Base-by-base conservation (phyloP, 768 basidiomycete genomes). In the Coprinellus aureogranulatus region DNA sequence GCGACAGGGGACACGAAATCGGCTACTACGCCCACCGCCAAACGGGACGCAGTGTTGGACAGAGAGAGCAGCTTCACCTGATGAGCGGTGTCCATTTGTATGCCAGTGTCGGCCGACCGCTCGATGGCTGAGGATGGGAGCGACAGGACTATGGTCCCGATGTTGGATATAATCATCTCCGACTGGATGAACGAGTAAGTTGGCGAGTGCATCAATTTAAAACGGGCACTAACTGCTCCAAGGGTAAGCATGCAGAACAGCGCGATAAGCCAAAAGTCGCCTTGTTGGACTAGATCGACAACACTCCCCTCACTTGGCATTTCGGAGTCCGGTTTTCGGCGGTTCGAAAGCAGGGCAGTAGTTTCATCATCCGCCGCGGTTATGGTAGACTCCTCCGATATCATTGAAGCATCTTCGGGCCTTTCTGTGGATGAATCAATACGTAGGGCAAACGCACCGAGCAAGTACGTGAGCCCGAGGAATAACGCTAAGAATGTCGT, bases 81-180 rank as follows among this genome's bases (percentile, higher is more conserved):
- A 16, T 75, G 76, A 5, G 86, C 74, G 3, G 85, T 79, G 30
- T 72, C 69, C n/a, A 67, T 61, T 42, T 75, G 70, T 18, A 72
- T 61, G 16, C 71, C 66, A 20, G 69, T 37, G n/a, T 45, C 47
- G 5, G 28, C 56, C 4, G 52, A 34, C 31, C 55, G 59, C 40
- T 59, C 52, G 16, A 60, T 62, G 20, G 68, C 62, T 11, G 61
- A 52, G 16, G 71, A 65, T 9, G 84, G 82, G 34, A 91, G 78
- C 14, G 90, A 85, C 3, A 87, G 71, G 14, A 87, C 80, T 51
- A 92, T 88, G 1, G 87, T 84, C 37, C 89, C 90, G 47, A 93
- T 85, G 64, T 91, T 93, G 20, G 89, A 87, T 20, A 92, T 85
- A 22, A 93, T 78, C 89, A 90, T 92, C 68, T 92, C 90, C 46